These are phyloP conservation scores for Leccinum subgranulosum DNA, from an alignment of 768 basidiomycete genomes.

Conservation along the genomic window DNA sequence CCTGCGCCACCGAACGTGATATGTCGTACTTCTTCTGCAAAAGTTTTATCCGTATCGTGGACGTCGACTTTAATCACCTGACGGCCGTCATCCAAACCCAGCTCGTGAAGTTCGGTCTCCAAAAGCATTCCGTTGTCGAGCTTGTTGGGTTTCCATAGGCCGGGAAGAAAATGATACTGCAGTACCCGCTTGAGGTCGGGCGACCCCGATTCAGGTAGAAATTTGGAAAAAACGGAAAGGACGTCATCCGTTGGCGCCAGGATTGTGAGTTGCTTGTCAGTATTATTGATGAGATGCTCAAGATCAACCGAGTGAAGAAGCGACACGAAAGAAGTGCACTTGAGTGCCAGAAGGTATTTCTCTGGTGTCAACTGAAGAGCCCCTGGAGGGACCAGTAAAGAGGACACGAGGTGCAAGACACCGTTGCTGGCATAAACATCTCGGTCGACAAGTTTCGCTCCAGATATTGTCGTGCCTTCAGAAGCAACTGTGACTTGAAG, in stretches of 20 bases:
- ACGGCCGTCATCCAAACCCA: conserved; percentile 61
- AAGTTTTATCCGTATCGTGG: conserved; percentile 46
- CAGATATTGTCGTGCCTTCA: conserved; percentile 54
- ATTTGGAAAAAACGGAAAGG: conserved; percentile 51
- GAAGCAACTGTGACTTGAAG: conserved; percentile 58
- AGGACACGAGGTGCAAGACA: conserved; percentile 86
- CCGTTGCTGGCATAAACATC: conserved; percentile 95
- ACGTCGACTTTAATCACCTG: conserved; percentile 74
- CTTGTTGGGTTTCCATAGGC: conserved; percentile 67
- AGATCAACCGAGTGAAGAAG: conserved; percentile 84
- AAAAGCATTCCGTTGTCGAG: conserved; percentile 73
- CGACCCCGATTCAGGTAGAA: conserved; percentile 61
- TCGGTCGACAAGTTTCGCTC: conserved; percentile 60
- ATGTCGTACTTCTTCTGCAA: conserved; percentile 42
- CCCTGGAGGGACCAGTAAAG: conserved; percentile 73
- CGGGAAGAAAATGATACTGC: conserved; percentile 90
- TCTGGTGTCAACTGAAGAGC: conserved; percentile 85
- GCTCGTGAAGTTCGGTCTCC: conserved; percentile 73
- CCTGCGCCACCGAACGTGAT: conserved; percentile 84
- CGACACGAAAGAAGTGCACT: conserved; percentile 88
- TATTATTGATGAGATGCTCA: conserved; percentile 64
- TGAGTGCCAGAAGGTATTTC: conserved; percentile 89
- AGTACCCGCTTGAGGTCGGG: conserved; percentile 70
- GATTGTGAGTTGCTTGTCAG: conserved; percentile 73
- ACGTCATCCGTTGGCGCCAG: conserved; percentile 91